Evolutionary conservation across 768 basidiomycete species (phyloP), one percentile per base, ranked within the genome.

Genomic region (Hygrocybe punicea): DNA sequence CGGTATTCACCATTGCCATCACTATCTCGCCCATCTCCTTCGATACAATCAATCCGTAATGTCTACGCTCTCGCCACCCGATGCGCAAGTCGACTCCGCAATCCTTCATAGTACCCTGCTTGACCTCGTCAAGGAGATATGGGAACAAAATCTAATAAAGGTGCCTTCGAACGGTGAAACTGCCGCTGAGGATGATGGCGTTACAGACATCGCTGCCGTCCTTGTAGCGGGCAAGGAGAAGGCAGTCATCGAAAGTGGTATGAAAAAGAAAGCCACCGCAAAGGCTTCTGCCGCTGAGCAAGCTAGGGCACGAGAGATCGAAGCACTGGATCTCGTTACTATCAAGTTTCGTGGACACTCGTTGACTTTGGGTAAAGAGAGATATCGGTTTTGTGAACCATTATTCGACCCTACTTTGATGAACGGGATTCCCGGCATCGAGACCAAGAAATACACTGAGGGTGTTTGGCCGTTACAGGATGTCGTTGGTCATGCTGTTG

Each of bases 341-440:
- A 70, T 91, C 23, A 78, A 87, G 65, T 93, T 91, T 71, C 79
- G 83, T n/a, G 84, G 78, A 9, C 78, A 81, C 65, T 79, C 83
- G 39, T 66, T 95, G 57, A 89, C 87, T 7, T 63, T 96, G 35
- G 93, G 93, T 16, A 91, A 89, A 68, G 91, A 93, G 66, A 80
- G 93, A 35, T 93, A 97, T 76, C 79, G 90, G 39, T 90, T 94
- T 72, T 93, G 91, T 68, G 94, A 96, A 69, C 91, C 93, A 6
- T 76, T 97, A 24, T 94, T 93, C 61, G 86, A 93, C 65, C 86
- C 87, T 2, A 74, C 69, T 3, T 63, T 91, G 40, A 70, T 91
- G 56, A 71, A 73, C 1, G 72, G 71, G 17, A 56, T 51, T 13
- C 60, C 69, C 6, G 71, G 69, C 1, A 55, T 64, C 7, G 60